Evolutionary conservation across 129 eudicot species (phyloP).

Genomic region (Helichrysum umbraculigerum): DNA sequence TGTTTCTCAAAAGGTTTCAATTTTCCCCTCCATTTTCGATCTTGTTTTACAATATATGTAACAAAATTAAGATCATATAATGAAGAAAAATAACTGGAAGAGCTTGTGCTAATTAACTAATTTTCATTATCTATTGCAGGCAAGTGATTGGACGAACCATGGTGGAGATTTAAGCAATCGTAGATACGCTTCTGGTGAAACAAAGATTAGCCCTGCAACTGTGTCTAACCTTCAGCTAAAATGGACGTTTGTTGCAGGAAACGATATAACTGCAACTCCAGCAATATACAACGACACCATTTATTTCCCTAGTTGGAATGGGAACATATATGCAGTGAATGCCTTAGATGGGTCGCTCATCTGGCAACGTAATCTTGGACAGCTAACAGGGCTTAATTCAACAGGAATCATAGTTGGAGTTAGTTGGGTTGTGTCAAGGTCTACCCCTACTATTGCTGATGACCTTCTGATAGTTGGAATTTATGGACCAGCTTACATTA

Average conservation of each 20-base stretch:
- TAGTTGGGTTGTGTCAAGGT: conserved; percentile 38
- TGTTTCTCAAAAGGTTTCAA: no score
- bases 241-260: conserved; percentile 54
- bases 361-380: conserved; percentile 43
- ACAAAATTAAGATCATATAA: no score
- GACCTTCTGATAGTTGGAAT: conserved; percentile 44
- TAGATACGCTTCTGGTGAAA: conserved; percentile 42
- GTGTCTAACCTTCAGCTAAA: conserved; percentile 38
- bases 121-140: conserved; percentile 10
- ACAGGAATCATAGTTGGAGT: conserved; percentile 1
- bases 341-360: conserved; percentile 48
- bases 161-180: conserved; percentile 52
- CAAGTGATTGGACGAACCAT: conserved; percentile 48
- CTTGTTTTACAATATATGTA: no score
- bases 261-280: conserved; percentile 58
- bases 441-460: conserved; percentile 53
- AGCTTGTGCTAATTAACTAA: no score
- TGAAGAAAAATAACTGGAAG: no score
- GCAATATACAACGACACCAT: conserved; percentile 40
- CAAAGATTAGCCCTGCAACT: conserved; percentile 43
- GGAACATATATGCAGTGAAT: conserved; percentile 54
- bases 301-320: conserved; percentile 69
- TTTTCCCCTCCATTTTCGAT: no score
- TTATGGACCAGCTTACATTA: conserved; percentile 55
- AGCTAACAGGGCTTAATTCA: conserved; percentile 45